These are phyloP conservation scores for Pseudogymnoascus pannorum DNA, from an alignment of 2,329 filamentous ascomycete genomes.

Conservation along the genomic window DNA sequence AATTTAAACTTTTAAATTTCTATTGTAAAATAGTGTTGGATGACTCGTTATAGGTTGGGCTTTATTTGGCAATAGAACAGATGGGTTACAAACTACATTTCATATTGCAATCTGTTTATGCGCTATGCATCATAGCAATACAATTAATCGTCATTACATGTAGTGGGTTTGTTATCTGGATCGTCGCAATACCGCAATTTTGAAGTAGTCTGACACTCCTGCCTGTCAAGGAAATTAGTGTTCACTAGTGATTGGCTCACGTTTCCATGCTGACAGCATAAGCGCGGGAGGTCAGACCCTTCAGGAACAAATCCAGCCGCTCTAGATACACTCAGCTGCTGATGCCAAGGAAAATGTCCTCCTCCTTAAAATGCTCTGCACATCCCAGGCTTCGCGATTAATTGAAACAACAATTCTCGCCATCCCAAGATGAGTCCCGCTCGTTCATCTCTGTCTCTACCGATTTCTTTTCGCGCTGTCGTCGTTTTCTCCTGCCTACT, in stretches of 20 bases:
- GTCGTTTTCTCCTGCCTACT: not conserved
- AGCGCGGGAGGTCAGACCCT: not conserved
- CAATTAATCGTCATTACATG: not conserved
- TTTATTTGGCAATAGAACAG: no score
- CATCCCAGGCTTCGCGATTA: not conserved
- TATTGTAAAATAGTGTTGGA: no score
- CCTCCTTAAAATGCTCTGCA: not conserved
- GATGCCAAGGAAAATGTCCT: not conserved
- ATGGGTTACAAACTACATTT: no score
- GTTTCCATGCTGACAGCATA: not conserved
- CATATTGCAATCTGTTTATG: no score
- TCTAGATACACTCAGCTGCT: no score
- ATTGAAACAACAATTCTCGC: not conserved
- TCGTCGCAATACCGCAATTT: no score
- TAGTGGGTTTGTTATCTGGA: not conserved
- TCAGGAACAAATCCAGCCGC: no score
- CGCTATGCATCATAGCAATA: no score
- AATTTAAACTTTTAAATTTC: not conserved
- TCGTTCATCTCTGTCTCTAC: not conserved
- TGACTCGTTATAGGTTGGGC: no score
- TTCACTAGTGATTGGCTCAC: not conserved
- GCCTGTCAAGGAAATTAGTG: not conserved
- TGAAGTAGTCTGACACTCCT: not conserved
- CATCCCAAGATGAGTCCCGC: not conserved
- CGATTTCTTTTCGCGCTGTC: not conserved